Evolutionary conservation across 1,284 basidiomycete species (phyloP).

Genomic region (Cutaneotrichosporon sp.): DNA sequence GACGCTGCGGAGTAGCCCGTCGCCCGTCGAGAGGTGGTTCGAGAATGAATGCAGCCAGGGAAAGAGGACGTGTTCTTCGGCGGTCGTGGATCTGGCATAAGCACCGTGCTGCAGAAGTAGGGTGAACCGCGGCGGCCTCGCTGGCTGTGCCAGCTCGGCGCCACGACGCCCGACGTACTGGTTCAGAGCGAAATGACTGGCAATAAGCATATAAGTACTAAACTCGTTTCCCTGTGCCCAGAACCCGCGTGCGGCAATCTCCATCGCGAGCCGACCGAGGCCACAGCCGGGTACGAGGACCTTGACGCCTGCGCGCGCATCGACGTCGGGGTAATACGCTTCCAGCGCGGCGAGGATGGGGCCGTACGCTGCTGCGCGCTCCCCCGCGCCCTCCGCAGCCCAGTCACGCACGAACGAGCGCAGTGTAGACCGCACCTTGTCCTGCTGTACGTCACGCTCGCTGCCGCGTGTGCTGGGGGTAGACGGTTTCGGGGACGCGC

Average conservation of each 20-base stretch:
- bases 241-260: slow-evolving; percentile 75
- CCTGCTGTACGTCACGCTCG: slow-evolving; percentile 33
- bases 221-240: slow-evolving; percentile 88
- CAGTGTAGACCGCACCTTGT: slow-evolving; percentile 80
- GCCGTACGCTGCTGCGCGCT: slow-evolving; percentile 69
- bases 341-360: slow-evolving; percentile 73
- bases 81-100: slow-evolving; percentile 57
- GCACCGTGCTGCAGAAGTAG: too few species aligned
- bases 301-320: slow-evolving; percentile 33
- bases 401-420: slow-evolving; percentile 89
- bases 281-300: slow-evolving; percentile 86
- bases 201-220: slow-evolving; percentile 84
- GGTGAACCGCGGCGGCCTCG: too few species aligned
- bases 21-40: slow-evolving; percentile 59
- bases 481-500: too few species aligned
- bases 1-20: slow-evolving; percentile 62
- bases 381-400: slow-evolving; percentile 69
- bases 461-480: slow-evolving; percentile 10
- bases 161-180: slow-evolving; percentile 56
- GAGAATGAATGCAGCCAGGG: slow-evolving; percentile 88
- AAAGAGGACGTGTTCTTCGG: slow-evolving; percentile 67
- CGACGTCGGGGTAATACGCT: slow-evolving; percentile 56
- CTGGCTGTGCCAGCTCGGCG: too few species aligned
- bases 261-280: slow-evolving; percentile 76
- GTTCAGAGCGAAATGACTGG: slow-evolving; percentile 76